Evolutionary conservation across 768 basidiomycete species (phyloP), one percentile per base, ranked within the genome.

Genomic region (Pulveroboletus sp.): DNA sequence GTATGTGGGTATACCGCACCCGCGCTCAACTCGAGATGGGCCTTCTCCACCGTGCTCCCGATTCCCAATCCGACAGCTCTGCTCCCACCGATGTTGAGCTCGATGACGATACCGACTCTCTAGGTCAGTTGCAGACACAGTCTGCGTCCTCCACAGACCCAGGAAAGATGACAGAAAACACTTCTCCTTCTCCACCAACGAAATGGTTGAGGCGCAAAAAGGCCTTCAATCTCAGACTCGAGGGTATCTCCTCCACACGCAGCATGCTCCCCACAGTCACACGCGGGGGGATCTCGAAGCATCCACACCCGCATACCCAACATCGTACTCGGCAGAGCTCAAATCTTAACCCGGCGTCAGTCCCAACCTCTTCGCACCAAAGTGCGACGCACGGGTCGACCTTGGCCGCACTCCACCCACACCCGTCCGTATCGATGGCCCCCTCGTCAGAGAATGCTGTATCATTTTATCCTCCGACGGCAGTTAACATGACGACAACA

Each of bases 1-100:
- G 80, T 35, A 79, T 77, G 70, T 87, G 85, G 83, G 77, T 86
- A 6, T 79, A 82, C 54, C 80, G 80, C 49, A 82, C 81, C 42
- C 80, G 83, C 36, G 79, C 78, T 15, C 71, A 73, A 43, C 76
- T 86, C 56, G 80, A 83, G 65, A 71, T 76, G 61, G 73, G 76
- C 39, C 56, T 72, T 51, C 46, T 65, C 60, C 43, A 61, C 27
- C 55, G 49, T 35, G 11, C n/a, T 6, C 50, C 46, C 42, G 51
- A 51, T 15, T 49, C 53, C 40, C 56, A 43, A 7, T 1, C 21
- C 6, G 52, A 59, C 28, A 21, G n/a, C 6, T 18, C 55, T 15
- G 31, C 36, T 31, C 36, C 56, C 17, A 10, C 39, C 14, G 60
- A 57, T 18, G 8, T 31, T 18, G 52, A 51, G 43, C 49, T 51